Percentiles rank a stretch among this genome's conserved stretches.
Evolutionary conservation across 768 basidiomycete genomes (phyloP).

Genomic region (Kondoa malvinella): DNA sequence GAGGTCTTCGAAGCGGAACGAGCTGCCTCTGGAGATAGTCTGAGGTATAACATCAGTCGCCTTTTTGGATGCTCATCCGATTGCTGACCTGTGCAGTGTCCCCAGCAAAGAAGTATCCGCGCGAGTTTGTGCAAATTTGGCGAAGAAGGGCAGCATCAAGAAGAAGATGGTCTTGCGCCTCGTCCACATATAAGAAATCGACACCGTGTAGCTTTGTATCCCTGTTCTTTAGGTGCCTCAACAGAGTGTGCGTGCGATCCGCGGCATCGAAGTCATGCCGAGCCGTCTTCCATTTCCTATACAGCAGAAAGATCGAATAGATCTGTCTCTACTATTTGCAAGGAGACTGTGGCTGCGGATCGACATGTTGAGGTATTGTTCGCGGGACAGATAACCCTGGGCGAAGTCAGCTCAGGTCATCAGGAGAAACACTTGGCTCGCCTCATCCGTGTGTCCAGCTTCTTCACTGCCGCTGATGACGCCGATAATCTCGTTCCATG

Average conservation of each 20-base stretch:
- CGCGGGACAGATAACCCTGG: neutral
- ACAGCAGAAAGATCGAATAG: slow-evolving; percentile 9
- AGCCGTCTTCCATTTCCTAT: neutral
- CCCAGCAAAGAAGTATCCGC: slow-evolving; percentile 13
- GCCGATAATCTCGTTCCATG: slow-evolving; percentile 12
- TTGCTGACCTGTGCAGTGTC: too few relatives aligned
- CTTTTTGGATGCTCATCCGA: too few relatives aligned
- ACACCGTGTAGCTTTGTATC: neutral
- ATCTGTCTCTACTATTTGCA: slow-evolving; percentile 4
- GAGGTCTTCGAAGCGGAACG: slow-evolving; percentile 16
- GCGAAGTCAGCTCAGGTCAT: too few relatives aligned
- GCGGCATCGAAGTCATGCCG: slow-evolving; percentile 9
- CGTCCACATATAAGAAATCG: slow-evolving; percentile 10
- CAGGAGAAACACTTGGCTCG: too few relatives aligned
- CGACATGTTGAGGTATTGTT: slow-evolving; percentile 7
- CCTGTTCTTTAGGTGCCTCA: neutral
- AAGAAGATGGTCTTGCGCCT: slow-evolving; percentile 9
- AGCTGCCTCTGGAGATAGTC: slow-evolving; percentile 1
- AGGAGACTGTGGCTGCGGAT: neutral
- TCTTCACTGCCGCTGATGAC: slow-evolving; percentile 12
- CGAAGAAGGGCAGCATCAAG: slow-evolving; percentile 5
- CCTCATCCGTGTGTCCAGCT: neutral
- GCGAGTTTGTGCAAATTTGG: neutral
- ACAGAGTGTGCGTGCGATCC: slow-evolving; percentile 8
- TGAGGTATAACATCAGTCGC: too few relatives aligned